Percentiles rank a stretch among this genome's conserved stretches.
Conservation (phyloP, 192 early-diverging fungal species). For the Backusella macrospora region DNA sequence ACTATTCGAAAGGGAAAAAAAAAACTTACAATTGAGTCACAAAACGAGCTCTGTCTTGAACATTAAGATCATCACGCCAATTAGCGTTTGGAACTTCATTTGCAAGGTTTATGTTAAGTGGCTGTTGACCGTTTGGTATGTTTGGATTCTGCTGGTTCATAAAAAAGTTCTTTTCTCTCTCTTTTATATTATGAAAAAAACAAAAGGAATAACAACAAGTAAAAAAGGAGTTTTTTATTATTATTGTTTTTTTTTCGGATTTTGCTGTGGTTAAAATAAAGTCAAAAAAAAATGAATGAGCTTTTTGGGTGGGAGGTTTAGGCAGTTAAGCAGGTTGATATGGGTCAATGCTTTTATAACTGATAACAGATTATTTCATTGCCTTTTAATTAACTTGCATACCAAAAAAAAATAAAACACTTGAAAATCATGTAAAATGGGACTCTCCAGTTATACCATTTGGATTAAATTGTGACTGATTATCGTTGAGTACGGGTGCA, state of each 20-base stretch:
- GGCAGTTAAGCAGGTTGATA: too few relatives aligned
- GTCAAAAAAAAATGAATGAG: too few relatives aligned
- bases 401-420: too few relatives aligned
- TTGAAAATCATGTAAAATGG: too few relatives aligned
- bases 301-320: too few relatives aligned
- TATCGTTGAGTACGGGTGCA: conserved; percentile 17
- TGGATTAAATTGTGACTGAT: conserved; percentile 20
- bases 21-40: conserved; percentile 38
- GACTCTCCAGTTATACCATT: conserved; percentile 1
- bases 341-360: too few relatives aligned
- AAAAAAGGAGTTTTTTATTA: too few relatives aligned
- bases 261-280: too few relatives aligned
- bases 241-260: too few relatives aligned
- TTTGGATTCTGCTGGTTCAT: conserved; percentile 27
- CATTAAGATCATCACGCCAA: conserved; percentile 41
- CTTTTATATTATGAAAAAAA: background rate
- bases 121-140: conserved; percentile 9
- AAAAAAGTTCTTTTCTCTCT: background rate
- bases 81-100: conserved; percentile 36
- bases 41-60: conserved; percentile 38
- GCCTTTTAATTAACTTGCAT: too few relatives aligned
- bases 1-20: background rate
- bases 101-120: background rate
- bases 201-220: too few relatives aligned
- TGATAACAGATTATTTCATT: too few relatives aligned